Evolutionary conservation across 352 stramenopile genomes (phyloP).

Genomic region (Phytophthora pisi): DNA sequence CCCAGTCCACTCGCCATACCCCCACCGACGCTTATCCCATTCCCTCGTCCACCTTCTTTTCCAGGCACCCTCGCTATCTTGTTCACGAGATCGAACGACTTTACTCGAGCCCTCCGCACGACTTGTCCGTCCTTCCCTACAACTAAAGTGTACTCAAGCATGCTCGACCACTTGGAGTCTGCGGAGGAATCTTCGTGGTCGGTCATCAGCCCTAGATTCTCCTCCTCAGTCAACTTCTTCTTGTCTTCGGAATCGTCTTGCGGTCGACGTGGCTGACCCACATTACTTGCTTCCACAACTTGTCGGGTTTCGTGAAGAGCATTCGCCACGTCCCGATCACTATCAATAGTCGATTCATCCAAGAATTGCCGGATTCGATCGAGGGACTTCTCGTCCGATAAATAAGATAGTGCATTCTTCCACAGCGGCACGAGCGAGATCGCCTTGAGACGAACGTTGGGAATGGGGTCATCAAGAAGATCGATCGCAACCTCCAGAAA

Average conservation of each 20-base stretch:
- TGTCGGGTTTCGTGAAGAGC: conserved; percentile 52
- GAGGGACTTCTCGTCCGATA: conserved; percentile 74
- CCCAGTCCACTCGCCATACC: conserved; percentile 25
- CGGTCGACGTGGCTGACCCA: conserved; percentile 39
- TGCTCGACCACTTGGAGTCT: conserved; percentile 86
- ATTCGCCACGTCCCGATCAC: conserved; percentile 71
- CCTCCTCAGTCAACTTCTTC: conserved; percentile 61
- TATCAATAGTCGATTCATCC: conserved; percentile 62
- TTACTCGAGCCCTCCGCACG: conserved; percentile 78
- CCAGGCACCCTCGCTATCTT: conserved; percentile 61
- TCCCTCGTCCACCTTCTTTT: conserved; percentile 56
- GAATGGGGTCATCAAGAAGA: conserved; percentile 71
- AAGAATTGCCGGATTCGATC: conserved; percentile 75
- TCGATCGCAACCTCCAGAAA: conserved; percentile 82
- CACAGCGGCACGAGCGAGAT: conserved; percentile 66
- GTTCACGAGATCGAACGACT: conserved; percentile 82
- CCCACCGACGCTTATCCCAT: conserved; percentile 19
- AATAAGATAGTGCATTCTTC: conserved; percentile 58
- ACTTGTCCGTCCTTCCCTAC: conserved; percentile 86
- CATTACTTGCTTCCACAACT: conserved; percentile 46
- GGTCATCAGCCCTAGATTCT: conserved; percentile 58
- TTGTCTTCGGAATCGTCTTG: conserved; percentile 75
- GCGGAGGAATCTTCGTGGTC: conserved; percentile 82
- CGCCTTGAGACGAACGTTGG: conserved; percentile 81
- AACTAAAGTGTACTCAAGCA: conserved; percentile 87